phyloP scores from a whole-genome alignment of 257 asterid species.

The Solanum gracilifrons region DNA sequence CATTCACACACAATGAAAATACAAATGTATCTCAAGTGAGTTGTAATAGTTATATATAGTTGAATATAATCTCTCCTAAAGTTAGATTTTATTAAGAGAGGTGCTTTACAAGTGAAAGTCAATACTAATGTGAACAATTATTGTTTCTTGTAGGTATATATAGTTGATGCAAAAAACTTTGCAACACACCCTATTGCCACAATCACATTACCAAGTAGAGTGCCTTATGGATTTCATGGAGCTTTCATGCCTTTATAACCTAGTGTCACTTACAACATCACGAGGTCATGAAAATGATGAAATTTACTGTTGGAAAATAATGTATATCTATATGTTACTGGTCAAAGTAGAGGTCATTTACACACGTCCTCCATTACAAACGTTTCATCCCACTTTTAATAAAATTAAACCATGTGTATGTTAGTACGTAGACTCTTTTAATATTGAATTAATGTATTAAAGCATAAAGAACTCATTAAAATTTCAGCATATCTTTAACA shows the following conservation, averaged over 20 bases:
- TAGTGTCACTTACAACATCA: neutral
- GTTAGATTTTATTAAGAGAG: too few relatives aligned
- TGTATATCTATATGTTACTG: too few relatives aligned
- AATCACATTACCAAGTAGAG: conserved; percentile 21
- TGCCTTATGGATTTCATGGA: conserved; percentile 37
- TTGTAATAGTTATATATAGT: neutral
- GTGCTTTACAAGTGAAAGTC: neutral
- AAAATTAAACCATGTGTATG: too few relatives aligned
- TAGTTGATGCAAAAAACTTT: conserved; percentile 23
- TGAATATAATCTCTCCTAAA: too few relatives aligned
- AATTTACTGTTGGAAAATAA: neutral
- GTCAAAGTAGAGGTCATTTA: too few relatives aligned
- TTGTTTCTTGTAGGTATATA: conserved; percentile 9
- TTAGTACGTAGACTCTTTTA: too few relatives aligned
- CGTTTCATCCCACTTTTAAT: too few relatives aligned
- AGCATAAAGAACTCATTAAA: too few relatives aligned
- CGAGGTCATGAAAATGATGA: neutral
- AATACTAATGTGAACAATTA: neutral
- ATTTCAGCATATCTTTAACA: too few relatives aligned
- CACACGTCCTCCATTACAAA: too few relatives aligned
- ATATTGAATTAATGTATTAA: too few relatives aligned
- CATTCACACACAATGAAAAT: conserved; percentile 13
- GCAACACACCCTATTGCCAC: conserved; percentile 12
- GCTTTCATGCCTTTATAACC: conserved; percentile 2
- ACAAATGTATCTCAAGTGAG: conserved; percentile 12